A percentile compares a stretch with the other conserved stretches of the same genome.
Evolutionary conservation across 2,329 filamentous ascomycete species (phyloP).

Genomic region (Spiromastix sp.): DNA sequence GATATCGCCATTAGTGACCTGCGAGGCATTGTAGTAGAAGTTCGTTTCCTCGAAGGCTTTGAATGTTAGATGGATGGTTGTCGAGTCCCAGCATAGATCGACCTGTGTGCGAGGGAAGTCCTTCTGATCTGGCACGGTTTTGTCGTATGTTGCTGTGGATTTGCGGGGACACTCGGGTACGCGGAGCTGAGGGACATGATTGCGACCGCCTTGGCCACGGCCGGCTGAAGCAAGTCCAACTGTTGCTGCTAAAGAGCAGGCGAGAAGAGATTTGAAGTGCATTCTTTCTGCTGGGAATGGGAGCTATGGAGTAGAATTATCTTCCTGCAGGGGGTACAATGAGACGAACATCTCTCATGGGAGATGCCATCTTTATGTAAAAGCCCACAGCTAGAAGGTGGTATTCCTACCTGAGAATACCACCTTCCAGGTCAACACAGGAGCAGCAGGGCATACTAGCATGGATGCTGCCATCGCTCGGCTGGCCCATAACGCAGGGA

Average conservation of each 20-base stretch:
- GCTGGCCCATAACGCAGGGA: too few species aligned
- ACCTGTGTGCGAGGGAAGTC: slow-evolving; percentile 37
- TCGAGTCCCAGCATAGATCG: slow-evolving; percentile 38
- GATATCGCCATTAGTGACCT: slow-evolving; percentile 37
- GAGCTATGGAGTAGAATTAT: too few species aligned
- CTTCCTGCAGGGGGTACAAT: too few species aligned
- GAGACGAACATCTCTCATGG: too few species aligned
- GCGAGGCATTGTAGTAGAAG: slow-evolving; percentile 34
- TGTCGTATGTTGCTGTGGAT: slow-evolving; percentile 15
- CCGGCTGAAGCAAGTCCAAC: background rate
- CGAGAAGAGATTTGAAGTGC: slow-evolving; percentile 7
- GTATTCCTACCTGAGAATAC: too few species aligned
- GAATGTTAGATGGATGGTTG: slow-evolving; percentile 33
- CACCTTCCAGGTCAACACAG: too few species aligned
- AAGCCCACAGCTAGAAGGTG: too few species aligned
- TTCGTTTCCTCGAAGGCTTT: slow-evolving; percentile 37
- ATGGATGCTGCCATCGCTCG: too few species aligned
- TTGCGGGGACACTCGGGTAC: slow-evolving; percentile 9
- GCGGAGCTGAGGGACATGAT: background rate
- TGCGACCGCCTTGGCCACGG: background rate
- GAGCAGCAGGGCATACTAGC: too few species aligned
- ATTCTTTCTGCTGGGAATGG: slow-evolving; percentile 6
- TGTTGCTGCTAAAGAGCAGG: slow-evolving; percentile 5
- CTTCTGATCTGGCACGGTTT: slow-evolving; percentile 32
- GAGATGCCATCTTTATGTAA: too few species aligned